These are phyloP conservation scores for Sanghuangporus sanghuang DNA, from an alignment of 1,284 basidiomycete genomes.

Conservation along the genomic window DNA sequence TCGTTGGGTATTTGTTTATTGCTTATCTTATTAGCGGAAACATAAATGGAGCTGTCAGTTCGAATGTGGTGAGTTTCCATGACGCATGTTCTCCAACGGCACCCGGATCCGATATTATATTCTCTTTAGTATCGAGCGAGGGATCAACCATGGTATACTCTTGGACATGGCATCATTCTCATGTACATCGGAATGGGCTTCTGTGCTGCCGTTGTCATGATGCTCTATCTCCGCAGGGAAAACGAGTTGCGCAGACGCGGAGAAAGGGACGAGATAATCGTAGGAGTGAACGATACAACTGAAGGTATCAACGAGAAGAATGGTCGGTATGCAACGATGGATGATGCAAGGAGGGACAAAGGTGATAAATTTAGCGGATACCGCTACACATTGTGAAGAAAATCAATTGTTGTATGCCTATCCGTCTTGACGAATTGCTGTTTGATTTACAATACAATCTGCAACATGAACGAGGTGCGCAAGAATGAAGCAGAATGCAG, in stretches of 20 bases:
- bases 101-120: background rate
- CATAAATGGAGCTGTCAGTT: constrained; percentile 65
- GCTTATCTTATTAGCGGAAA: constrained; percentile 43
- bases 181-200: constrained; percentile 67
- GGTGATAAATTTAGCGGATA: constrained; percentile 60
- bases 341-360: constrained; percentile 50
- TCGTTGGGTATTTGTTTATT: background rate
- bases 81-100: background rate
- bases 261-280: constrained; percentile 64
- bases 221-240: constrained; percentile 48
- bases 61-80: constrained; percentile 52
- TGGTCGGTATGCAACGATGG: constrained; percentile 41
- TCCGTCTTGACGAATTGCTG: background rate
- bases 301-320: constrained; percentile 19
- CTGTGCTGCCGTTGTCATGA: constrained; percentile 41
- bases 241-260: constrained; percentile 60
- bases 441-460: too few species aligned
- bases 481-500: too few species aligned
- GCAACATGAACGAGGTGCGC: too few species aligned
- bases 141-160: constrained; percentile 65
- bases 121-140: constrained; percentile 50
- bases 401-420: background rate
- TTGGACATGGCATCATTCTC: constrained; percentile 64
- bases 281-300: constrained; percentile 30
- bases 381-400: constrained; percentile 34